A percentile compares a stretch with the other conserved stretches of the same genome.
These are phyloP conservation scores for Penicillium coprophilum DNA, from an alignment of 495 filamentous ascomycete genomes.

Conservation along the genomic window DNA sequence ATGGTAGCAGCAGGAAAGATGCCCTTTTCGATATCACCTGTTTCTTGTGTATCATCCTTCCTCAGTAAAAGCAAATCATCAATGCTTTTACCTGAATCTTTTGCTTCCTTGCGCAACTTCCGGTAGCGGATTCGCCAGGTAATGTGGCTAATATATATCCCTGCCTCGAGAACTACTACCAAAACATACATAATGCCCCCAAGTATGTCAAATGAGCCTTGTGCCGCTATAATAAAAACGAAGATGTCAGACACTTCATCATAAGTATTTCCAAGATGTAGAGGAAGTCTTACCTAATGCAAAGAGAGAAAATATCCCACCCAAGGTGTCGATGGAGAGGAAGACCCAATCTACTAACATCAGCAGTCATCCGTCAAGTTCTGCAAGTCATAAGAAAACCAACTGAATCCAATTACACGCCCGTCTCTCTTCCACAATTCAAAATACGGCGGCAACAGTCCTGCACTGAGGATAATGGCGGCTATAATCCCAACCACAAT, in stretches of 20 bases:
- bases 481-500: constrained; percentile 60
- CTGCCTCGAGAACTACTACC: constrained; percentile 64
- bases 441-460: constrained; percentile 68
- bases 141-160: constrained; percentile 67
- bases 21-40: constrained; percentile 3
- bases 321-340: constrained; percentile 65
- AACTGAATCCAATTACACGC: constrained; percentile 68
- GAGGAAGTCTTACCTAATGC: constrained; percentile 54
- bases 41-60: constrained; percentile 7
- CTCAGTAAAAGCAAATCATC: constrained; percentile 56
- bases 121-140: constrained; percentile 67
- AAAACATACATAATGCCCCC: constrained; percentile 70
- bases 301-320: constrained; percentile 74
- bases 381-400: constrained; percentile 16
- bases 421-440: constrained; percentile 72
- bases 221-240: constrained; percentile 47
- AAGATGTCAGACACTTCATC: constrained; percentile 6
- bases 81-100: constrained; percentile 55
- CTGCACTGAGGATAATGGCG: constrained; percentile 56
- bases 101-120: constrained; percentile 56
- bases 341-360: constrained; percentile 55
- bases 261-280: neutral
- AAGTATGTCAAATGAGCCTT: constrained; percentile 67
- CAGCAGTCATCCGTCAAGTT: neutral
- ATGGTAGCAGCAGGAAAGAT: neutral